Conservation (phyloP, 2,329 filamentous ascomycete species). For the Fusarium udum region DNA sequence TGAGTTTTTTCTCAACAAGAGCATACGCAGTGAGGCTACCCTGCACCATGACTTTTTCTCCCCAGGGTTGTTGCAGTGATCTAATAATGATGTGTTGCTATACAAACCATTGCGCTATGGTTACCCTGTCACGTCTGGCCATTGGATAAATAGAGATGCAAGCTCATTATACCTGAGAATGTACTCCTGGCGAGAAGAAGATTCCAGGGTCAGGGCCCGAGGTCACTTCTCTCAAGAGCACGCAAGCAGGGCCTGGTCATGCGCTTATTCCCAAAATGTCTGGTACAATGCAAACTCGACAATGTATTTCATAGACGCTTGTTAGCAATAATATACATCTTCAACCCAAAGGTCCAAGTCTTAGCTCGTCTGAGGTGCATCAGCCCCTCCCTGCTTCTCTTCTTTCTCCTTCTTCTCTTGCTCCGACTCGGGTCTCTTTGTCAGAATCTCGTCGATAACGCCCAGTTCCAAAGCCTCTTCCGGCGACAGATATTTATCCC, state of each 20-base stretch:
- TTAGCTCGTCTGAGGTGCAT: constrained; percentile 23
- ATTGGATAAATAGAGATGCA: background rate
- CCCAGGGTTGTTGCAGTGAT: accelerated
- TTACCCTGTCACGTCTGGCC: background rate
- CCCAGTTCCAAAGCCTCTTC: constrained; percentile 89
- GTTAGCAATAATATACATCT: background rate
- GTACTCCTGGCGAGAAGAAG: background rate
- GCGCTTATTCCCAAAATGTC: background rate
- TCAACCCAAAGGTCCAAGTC: background rate
- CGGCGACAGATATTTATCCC: constrained; percentile 92
- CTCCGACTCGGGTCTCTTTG: constrained; percentile 63
- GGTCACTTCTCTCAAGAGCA: background rate
- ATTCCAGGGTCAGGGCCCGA: background rate
- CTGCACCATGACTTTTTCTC: background rate
- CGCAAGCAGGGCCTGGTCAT: accelerated
- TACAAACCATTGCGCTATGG: background rate
- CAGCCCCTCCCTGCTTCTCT: constrained; percentile 34
- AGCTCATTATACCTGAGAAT: no score
- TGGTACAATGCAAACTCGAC: background rate
- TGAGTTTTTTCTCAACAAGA: background rate
- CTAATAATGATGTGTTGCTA: no score
- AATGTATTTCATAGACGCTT: background rate
- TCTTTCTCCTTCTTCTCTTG: constrained; percentile 46
- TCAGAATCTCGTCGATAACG: constrained; percentile 89
- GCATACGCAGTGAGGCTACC: background rate